phyloP scores from a whole-genome alignment of 2,329 filamentous ascomycete genomes.

The Fusarium metavorans region DNA sequence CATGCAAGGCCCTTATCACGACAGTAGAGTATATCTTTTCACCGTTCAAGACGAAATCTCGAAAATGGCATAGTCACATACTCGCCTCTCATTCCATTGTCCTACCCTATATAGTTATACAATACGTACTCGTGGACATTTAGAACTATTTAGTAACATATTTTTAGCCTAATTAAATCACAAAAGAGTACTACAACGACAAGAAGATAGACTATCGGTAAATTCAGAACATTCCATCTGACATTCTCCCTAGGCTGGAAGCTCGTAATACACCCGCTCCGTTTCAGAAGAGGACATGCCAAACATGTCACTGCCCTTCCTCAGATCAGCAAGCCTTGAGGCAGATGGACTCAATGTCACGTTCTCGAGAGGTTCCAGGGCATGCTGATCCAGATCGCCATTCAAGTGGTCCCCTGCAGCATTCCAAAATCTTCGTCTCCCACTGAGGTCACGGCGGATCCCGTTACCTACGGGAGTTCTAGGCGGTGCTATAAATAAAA shows the following conservation, averaged over 20 bases:
- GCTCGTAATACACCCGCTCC: neutral
- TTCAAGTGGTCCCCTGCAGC: neutral
- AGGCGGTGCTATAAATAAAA: neutral
- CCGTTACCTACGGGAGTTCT: neutral
- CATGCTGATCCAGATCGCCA: neutral
- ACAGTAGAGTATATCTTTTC: neutral
- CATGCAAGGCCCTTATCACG: neutral
- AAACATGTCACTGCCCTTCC: neutral
- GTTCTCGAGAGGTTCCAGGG: neutral
- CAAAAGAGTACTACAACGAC: too few species aligned
- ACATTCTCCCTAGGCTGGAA: neutral
- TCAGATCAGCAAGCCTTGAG: neutral
- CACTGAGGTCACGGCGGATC: neutral
- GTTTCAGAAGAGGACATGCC: neutral
- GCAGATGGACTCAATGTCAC: neutral
- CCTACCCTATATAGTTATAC: neutral
- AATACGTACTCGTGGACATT: too few species aligned
- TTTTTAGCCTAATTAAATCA: too few species aligned
- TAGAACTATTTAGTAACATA: too few species aligned
- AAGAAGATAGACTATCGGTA: neutral
- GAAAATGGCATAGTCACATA: too few species aligned
- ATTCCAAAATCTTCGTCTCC: neutral
- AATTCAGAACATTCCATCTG: neutral
- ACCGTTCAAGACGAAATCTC: neutral
- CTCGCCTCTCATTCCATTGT: neutral